These are phyloP conservation scores for Stephania yunnanensis DNA, from an alignment of 164 flowering plant genomes.

Conservation along the genomic window DNA sequence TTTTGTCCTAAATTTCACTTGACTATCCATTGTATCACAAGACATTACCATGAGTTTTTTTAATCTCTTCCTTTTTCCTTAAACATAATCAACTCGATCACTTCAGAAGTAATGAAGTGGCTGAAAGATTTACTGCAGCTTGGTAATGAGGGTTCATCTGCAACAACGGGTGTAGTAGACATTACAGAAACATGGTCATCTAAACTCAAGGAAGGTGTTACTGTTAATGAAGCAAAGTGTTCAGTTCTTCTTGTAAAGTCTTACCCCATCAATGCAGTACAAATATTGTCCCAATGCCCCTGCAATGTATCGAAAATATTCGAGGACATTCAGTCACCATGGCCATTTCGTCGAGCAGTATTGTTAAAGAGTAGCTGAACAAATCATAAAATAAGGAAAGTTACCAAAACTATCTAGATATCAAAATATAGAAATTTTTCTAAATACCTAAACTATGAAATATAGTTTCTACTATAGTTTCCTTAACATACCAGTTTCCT, in stretches of 20 bases:
- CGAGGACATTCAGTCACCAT: slow-evolving; percentile 65
- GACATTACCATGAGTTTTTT: not conserved
- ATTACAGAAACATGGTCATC: slow-evolving; percentile 66
- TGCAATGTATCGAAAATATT: slow-evolving; percentile 43
- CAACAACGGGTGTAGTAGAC: slow-evolving; percentile 43
- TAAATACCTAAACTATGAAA: no score
- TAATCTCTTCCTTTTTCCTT: no score
- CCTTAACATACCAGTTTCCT: no score
- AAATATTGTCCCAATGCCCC: slow-evolving; percentile 60
- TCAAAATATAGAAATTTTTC: no score
- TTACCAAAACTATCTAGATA: no score
- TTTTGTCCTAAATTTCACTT: not conserved
- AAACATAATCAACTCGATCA: slow-evolving; percentile 39
- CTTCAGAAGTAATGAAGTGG: slow-evolving; percentile 54
- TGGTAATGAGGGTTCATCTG: slow-evolving; percentile 41
- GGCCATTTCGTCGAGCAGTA: slow-evolving; percentile 36
- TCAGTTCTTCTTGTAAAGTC: slow-evolving; percentile 75
- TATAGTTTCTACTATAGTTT: no score
- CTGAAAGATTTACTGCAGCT: slow-evolving; percentile 66
- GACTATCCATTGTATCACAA: not conserved
- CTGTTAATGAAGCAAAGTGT: slow-evolving; percentile 70
- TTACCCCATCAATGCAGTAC: slow-evolving; percentile 71
- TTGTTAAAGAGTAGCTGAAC: no score
- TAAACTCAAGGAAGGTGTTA: slow-evolving; percentile 31
- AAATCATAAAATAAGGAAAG: no score